A percentile compares a stretch with the other conserved stretches of the same genome.
These are phyloP conservation scores for Cyclotella choctawhatcheeana DNA, from an alignment of 108 stramenopile species.

Conservation along the genomic window DNA sequence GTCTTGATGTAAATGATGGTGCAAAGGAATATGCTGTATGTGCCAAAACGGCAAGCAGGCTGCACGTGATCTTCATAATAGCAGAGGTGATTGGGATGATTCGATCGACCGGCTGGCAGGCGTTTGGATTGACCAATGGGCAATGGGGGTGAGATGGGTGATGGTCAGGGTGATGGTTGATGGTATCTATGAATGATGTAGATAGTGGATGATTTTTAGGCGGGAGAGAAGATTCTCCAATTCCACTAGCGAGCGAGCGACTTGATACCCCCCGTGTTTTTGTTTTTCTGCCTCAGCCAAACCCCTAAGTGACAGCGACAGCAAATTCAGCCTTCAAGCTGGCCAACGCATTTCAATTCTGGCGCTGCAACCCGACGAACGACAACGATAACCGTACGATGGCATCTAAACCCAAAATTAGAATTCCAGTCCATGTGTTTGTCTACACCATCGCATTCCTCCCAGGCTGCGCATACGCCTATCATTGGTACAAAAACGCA, in stretches of 20 bases:
- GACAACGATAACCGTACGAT: neutral
- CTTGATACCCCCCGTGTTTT: no score
- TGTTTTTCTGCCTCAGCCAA: no score
- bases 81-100: neutral
- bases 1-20: neutral
- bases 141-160: no score
- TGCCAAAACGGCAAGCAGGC: conserved; percentile 10
- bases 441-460: conserved; percentile 50
- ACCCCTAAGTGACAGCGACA: no score
- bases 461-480: conserved; percentile 49
- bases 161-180: neutral
- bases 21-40: neutral
- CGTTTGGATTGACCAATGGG: no score
- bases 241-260: neutral
- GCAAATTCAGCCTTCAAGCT: no score
- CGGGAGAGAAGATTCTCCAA: neutral
- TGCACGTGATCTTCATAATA: conserved; percentile 4
- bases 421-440: conserved; percentile 59
- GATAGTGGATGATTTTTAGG: neutral
- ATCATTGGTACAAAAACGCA: conserved; percentile 54
- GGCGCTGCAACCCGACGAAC: no score
- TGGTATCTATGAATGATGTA: neutral
- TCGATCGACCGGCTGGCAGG: no score
- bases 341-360: no score
- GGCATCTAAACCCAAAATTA: conserved; percentile 47